phyloP scores from a whole-genome alignment of 1,284 basidiomycete genomes.

The Tylopilus sp. region DNA sequence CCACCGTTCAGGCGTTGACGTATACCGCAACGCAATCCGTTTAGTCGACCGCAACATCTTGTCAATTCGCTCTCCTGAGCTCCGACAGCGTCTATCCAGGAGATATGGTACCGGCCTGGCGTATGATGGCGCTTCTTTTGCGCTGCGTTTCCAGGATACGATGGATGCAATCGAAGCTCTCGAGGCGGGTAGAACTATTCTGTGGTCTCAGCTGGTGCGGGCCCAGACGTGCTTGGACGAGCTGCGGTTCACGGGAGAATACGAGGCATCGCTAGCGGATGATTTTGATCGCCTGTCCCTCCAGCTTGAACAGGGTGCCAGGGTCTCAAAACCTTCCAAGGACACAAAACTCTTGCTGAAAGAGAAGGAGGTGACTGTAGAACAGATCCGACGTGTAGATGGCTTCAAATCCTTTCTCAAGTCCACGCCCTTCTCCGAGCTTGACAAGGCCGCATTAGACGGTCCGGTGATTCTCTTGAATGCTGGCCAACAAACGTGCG shows the following conservation, averaged over 20 bases:
- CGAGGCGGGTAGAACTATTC: conserved; percentile 23
- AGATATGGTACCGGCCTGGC: conserved; percentile 16
- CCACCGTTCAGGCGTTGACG: conserved; percentile 29
- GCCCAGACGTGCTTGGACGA: conserved; percentile 27
- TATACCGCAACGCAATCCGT: conserved; percentile 24
- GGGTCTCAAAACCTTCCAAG: conserved; percentile 10
- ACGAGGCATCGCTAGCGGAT: conserved; percentile 23
- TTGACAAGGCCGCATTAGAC: conserved; percentile 31
- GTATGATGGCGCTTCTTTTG: conserved; percentile 21
- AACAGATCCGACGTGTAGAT: conserved; percentile 27
- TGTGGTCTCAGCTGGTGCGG: conserved; percentile 30
- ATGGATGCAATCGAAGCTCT: conserved; percentile 26
- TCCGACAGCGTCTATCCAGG: conserved; percentile 19
- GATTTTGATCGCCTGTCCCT: conserved; percentile 24
- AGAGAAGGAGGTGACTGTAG: conserved; percentile 23
- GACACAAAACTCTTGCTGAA: conserved; percentile 23
- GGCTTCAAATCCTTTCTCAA: conserved; percentile 33
- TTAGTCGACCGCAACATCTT: conserved; percentile 16
- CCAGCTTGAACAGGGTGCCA: conserved; percentile 20
- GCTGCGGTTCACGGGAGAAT: conserved; percentile 20
- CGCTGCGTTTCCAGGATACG: conserved; percentile 20
- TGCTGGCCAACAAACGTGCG: conserved; percentile 23
- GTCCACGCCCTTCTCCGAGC: conserved; percentile 21
- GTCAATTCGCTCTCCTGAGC: conserved; percentile 17
- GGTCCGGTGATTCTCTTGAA: conserved; percentile 39